phyloP scores from a whole-genome alignment of 495 filamentous ascomycete genomes.

The Pyrenopolyporus hunteri region DNA sequence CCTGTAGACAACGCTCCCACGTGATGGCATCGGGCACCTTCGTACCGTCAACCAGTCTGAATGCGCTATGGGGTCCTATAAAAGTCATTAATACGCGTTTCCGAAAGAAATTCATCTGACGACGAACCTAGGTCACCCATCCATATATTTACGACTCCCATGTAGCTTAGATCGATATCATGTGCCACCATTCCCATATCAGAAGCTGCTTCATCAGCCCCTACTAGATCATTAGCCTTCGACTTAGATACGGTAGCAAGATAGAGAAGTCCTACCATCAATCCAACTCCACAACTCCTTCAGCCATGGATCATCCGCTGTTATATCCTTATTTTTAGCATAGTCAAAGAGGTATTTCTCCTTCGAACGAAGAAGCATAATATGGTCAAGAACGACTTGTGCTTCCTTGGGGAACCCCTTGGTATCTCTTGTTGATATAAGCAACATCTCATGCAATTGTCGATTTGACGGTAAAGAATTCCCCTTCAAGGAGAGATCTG shows the following conservation, averaged over 20 bases:
- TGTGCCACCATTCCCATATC: conserved; percentile 76
- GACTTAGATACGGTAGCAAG: neutral
- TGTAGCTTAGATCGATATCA: conserved; percentile 79
- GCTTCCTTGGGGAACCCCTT: conserved; percentile 45
- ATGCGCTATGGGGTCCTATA: conserved; percentile 46
- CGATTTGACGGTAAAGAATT: conserved; percentile 44
- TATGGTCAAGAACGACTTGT: conserved; percentile 50
- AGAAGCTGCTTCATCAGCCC: conserved; percentile 66
- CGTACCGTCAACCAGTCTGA: conserved; percentile 50
- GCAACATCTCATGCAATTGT: conserved; percentile 52
- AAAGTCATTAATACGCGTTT: conserved; percentile 16
- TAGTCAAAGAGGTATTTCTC: conserved; percentile 84
- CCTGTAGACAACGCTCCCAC: conserved; percentile 58
- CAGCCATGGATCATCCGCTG: conserved; percentile 75
- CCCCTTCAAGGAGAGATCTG: conserved; percentile 12
- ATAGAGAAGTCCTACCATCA: conserved; percentile 57
- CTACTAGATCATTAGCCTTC: conserved; percentile 45
- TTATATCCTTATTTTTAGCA: conserved; percentile 67
- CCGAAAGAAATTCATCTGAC: neutral
- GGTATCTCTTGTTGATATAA: conserved; percentile 55
- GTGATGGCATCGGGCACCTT: conserved; percentile 47
- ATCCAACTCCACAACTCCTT: conserved; percentile 81
- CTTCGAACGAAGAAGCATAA: conserved; percentile 58
- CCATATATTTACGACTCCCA: conserved; percentile 85
- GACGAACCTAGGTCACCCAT: conserved; percentile 69